Percentiles rank a stretch among this genome's conserved stretches.
Conservation (phyloP, 2,329 filamentous ascomycete genomes). For the Stagonosporopsis tanaceti region DNA sequence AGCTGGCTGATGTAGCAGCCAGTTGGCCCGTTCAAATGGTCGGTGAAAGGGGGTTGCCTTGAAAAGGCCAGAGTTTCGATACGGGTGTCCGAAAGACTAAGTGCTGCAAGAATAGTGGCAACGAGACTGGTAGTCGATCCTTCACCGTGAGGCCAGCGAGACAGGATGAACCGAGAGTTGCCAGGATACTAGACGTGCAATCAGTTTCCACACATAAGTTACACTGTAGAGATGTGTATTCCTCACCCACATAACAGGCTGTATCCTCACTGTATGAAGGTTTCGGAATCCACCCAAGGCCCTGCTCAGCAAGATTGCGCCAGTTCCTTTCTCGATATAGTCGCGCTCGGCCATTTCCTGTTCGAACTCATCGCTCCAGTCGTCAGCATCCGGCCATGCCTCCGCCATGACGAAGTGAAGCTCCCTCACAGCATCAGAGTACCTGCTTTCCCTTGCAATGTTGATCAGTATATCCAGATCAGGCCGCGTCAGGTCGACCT, state of each 20-base stretch:
- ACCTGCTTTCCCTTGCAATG: background rate
- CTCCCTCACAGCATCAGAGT: background rate
- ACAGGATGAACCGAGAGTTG: background rate
- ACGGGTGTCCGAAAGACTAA: background rate
- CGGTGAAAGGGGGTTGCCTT: background rate
- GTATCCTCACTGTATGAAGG: background rate
- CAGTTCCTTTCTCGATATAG: background rate
- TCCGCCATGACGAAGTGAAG: conserved; percentile 1
- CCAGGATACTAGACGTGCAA: background rate
- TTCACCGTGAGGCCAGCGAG: background rate
- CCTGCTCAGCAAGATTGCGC: background rate
- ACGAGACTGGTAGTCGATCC: background rate
- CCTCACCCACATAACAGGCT: background rate
- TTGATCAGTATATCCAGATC: background rate
- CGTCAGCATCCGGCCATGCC: background rate
- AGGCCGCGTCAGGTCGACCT: background rate
- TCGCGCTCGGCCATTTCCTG: background rate
- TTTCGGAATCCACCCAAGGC: background rate
- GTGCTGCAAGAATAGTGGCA: background rate
- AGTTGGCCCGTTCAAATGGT: background rate
- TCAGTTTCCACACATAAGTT: background rate
- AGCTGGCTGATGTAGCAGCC: background rate
- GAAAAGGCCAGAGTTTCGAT: background rate
- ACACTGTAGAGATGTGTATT: background rate
- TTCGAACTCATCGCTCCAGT: background rate